Conservation (phyloP, 805 yeast species). For the Candida oleophila region DNA sequence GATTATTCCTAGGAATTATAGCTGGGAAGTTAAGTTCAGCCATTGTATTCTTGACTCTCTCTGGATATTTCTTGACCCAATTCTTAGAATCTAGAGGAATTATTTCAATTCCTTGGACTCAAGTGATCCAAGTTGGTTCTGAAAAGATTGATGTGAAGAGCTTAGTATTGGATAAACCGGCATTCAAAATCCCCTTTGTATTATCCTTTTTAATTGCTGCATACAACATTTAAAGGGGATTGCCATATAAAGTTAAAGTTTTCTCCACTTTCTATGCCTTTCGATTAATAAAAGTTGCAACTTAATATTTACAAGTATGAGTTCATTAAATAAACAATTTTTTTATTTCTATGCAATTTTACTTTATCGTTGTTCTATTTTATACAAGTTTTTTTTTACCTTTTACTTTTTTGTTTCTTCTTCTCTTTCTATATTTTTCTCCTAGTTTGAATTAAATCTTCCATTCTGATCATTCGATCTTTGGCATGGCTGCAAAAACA, state of each 20-base stretch:
- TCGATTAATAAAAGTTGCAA: background rate
- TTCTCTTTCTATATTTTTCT: background rate
- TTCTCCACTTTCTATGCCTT: too few species aligned
- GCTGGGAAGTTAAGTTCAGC: slow-evolving; percentile 60
- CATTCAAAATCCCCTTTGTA: slow-evolving; percentile 58
- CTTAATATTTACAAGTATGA: background rate
- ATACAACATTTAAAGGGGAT: slow-evolving; percentile 32
- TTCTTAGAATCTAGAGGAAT: slow-evolving; percentile 58
- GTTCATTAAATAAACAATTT: background rate
- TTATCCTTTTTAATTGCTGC: slow-evolving; percentile 60
- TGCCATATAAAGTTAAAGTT: background rate
- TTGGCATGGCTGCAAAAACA: slow-evolving; percentile 54
- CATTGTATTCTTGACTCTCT: slow-evolving; percentile 49
- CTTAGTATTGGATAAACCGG: slow-evolving; percentile 57
- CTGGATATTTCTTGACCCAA: slow-evolving; percentile 44
- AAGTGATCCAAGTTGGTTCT: slow-evolving; percentile 30
- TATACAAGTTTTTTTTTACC: background rate
- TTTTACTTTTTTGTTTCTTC: background rate
- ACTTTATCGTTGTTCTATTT: background rate
- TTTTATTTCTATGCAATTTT: slow-evolving; percentile 1
- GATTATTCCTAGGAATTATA: slow-evolving; percentile 56
- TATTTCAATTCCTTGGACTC: slow-evolving; percentile 45
- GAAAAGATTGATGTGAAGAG: slow-evolving; percentile 44
- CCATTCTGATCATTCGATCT: too few species aligned
- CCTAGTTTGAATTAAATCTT: background rate